Conservation (phyloP, 2,329 filamentous ascomycete species). For the Pseudonectria buxi region DNA sequence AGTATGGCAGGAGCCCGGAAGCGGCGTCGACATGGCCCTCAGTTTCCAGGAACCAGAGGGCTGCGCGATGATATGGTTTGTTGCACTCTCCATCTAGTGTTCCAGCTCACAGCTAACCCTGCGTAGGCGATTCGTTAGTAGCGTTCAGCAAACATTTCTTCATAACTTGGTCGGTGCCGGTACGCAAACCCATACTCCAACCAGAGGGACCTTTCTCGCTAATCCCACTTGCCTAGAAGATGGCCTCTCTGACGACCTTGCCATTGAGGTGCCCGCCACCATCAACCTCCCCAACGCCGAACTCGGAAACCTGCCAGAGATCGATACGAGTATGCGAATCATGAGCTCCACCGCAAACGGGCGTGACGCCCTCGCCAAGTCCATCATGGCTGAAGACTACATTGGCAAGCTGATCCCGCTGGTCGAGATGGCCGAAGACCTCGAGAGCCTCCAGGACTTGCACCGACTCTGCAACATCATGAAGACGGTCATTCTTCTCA, state of each 20-base stretch:
- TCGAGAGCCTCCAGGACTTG: constrained; percentile 79
- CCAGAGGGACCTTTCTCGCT: constrained; percentile 2
- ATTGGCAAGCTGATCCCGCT: constrained; percentile 80
- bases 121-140: constrained; percentile 80
- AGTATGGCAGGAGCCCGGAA: constrained; percentile 85
- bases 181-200: constrained; percentile 30
- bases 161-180: constrained; percentile 54
- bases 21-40: constrained; percentile 90
- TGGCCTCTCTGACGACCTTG: constrained; percentile 75
- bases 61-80: constrained; percentile 83
- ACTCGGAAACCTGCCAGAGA: constrained; percentile 74
- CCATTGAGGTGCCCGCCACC: constrained; percentile 64
- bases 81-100: constrained; percentile 3
- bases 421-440: constrained; percentile 82
- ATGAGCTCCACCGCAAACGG: constrained; percentile 68
- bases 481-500: constrained; percentile 91
- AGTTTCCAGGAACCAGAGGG: constrained; percentile 97
- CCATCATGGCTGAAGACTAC: constrained; percentile 78
- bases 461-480: constrained; percentile 95
- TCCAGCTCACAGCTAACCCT: constrained; percentile 12
- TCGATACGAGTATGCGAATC: constrained; percentile 76
- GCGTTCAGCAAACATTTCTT: constrained; percentile 69
- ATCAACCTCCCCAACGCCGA: constrained; percentile 73
- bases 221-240: constrained; percentile 55
- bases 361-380: constrained; percentile 81